Percentiles rank a stretch among this genome's conserved stretches.
These are phyloP conservation scores for Sordariomycetes sp. DNA, from an alignment of 2,329 filamentous ascomycete species.

Conservation along the genomic window DNA sequence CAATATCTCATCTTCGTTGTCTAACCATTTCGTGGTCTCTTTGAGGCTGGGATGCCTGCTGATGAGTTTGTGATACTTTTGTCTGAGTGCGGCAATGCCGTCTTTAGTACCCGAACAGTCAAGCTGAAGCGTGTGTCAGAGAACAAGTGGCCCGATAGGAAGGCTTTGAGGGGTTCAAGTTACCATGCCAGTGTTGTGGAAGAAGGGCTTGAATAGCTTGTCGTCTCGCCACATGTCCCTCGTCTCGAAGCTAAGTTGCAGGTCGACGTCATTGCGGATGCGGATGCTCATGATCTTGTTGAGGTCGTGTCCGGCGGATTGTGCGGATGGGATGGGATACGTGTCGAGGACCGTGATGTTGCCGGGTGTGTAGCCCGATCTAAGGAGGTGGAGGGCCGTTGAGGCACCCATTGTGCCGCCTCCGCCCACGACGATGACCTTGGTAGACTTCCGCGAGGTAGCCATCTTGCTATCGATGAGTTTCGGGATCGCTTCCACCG, in stretches of 20 bases:
- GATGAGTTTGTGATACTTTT: conserved; percentile 18
- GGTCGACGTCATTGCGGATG: conserved; percentile 15
- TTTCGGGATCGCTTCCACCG: background rate
- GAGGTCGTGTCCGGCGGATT: conserved; percentile 30
- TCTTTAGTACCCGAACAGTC: conserved; percentile 17
- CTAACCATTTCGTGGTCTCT: conserved; percentile 24
- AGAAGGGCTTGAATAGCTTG: conserved; percentile 26
- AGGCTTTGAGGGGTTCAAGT: background rate
- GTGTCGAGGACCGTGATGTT: conserved; percentile 32
- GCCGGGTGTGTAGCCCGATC: conserved; percentile 23
- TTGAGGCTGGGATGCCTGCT: conserved; percentile 15
- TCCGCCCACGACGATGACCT: conserved; percentile 28
- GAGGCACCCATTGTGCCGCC: conserved; percentile 31
- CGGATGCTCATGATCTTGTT: conserved; percentile 32
- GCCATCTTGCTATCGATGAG: conserved; percentile 9
- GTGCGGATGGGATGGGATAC: conserved; percentile 28
- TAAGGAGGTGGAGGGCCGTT: conserved; percentile 29
- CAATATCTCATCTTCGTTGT: conserved; percentile 27
- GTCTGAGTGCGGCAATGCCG: conserved; percentile 16
- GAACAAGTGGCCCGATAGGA: background rate
- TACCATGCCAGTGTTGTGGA: conserved; percentile 28
- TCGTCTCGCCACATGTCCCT: conserved; percentile 26
- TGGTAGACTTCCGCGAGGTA: conserved; percentile 10
- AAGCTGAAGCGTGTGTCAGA: conserved; percentile 9
- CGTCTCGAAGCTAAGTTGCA: conserved; percentile 18